Evolutionary conservation across 1,139 yeast genomes (phyloP).

Genomic region (Taphrina communis): DNA sequence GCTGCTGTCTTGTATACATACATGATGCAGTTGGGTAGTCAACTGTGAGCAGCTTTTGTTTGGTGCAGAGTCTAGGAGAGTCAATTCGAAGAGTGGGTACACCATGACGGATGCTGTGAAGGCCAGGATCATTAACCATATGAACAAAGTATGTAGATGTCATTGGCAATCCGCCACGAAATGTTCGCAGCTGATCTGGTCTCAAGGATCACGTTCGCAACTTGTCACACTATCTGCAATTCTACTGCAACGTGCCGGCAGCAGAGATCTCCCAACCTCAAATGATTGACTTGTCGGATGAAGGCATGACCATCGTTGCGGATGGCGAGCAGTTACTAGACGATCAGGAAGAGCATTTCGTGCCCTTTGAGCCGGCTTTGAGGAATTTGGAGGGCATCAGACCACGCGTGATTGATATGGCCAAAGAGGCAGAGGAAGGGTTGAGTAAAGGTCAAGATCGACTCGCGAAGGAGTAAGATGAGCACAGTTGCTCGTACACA

Average conservation of each 20-base stretch:
- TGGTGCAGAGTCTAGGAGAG: too few relatives aligned
- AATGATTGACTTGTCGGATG: slow-evolving; percentile 32
- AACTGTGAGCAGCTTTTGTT: too few relatives aligned
- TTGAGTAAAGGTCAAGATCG: not conserved
- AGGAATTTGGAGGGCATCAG: slow-evolving; percentile 22
- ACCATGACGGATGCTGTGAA: slow-evolving; percentile 27
- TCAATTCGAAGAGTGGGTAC: not conserved
- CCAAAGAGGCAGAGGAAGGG: slow-evolving; percentile 23
- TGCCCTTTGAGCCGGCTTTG: slow-evolving; percentile 30
- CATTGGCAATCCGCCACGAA: too few relatives aligned
- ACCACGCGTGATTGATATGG: slow-evolving; percentile 38
- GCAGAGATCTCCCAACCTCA: slow-evolving; percentile 17
- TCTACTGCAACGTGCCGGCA: slow-evolving; percentile 12
- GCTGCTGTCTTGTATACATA: too few relatives aligned
- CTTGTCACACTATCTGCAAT: slow-evolving; percentile 27
- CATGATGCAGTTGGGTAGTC: too few relatives aligned
- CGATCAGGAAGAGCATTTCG: slow-evolving; percentile 20
- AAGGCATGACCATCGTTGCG: slow-evolving; percentile 23
- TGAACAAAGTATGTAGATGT: slow-evolving; percentile 25
- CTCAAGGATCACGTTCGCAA: slow-evolving; percentile 28
- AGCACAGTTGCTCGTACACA: too few relatives aligned
- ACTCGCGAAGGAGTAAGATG: too few relatives aligned
- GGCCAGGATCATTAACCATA: slow-evolving; percentile 34
- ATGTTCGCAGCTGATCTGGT: not conserved
- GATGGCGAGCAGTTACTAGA: not conserved